These are phyloP conservation scores for Agrostemma githago DNA, from an alignment of 148 eudicot genomes.

Conservation along the genomic window DNA sequence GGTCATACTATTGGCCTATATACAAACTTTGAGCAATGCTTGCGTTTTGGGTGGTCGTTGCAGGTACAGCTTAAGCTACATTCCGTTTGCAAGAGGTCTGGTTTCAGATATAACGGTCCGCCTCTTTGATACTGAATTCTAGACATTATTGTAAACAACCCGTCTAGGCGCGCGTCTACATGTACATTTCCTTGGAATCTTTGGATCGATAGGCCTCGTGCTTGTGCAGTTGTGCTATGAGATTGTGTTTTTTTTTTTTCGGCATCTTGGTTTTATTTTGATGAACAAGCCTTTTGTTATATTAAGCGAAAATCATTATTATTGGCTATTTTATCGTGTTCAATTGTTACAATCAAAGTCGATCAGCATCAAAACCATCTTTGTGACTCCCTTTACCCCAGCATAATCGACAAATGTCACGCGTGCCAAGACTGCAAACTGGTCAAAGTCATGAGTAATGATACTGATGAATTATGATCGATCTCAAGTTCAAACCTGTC, in stretches of 20 bases:
- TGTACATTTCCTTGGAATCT: neutral
- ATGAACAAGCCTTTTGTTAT: no score
- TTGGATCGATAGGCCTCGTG: neutral
- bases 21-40: neutral
- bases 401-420: no score
- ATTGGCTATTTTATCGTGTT: neutral
- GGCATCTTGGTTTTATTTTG: neutral
- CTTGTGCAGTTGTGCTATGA: neutral
- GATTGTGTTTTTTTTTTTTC: no score
- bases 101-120: conserved; percentile 48
- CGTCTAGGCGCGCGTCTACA: neutral
- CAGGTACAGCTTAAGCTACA: conserved; percentile 96
- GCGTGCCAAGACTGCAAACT: no score
- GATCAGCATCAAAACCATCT: no score
- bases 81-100: conserved; percentile 49
- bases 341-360: neutral
- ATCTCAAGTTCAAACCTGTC: no score
- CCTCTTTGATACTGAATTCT: conserved; percentile 76
- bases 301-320: neutral
- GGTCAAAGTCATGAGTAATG: no score
- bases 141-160: conserved; percentile 11
- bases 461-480: no score
- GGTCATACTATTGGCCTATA: neutral
- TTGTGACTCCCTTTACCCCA: no score
- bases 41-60: conserved; percentile 20